These are phyloP conservation scores for Paraleonurus japonicus DNA, from an alignment of 257 asterid species.

Conservation along the genomic window DNA sequence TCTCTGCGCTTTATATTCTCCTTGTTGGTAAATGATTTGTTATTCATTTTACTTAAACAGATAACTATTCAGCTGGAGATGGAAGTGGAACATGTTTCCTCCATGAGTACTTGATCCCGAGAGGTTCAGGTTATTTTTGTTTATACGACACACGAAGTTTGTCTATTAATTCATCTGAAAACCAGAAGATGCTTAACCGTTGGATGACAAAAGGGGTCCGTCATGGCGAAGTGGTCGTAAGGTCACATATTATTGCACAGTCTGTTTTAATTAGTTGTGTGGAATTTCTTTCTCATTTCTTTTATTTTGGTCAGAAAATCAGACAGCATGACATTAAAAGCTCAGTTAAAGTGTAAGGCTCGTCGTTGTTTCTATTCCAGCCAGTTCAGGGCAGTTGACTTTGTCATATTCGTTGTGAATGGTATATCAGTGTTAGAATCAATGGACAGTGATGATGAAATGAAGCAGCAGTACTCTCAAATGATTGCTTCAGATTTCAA, in stretches of 20 bases:
- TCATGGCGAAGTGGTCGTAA: conserved; percentile 58
- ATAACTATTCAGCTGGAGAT: conserved; percentile 41
- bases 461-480: conserved; percentile 34
- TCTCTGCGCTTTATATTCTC: not conserved
- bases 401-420: conserved; percentile 71
- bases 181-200: conserved; percentile 34
- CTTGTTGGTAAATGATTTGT: not conserved
- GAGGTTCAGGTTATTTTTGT: conserved; percentile 55
- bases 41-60: conserved; percentile 29
- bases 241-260: conserved; percentile 37
- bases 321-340: conserved; percentile 37
- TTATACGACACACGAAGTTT: conserved; percentile 72
- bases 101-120: conserved; percentile 64
- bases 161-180: conserved; percentile 47
- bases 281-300: not conserved
- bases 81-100: conserved; percentile 79
- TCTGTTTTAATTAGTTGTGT: not conserved
- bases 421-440: conserved; percentile 67
- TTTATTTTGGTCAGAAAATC: conserved; percentile 50
- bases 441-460: conserved; percentile 42
- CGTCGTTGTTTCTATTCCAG: conserved; percentile 22
- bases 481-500: conserved; percentile 46
- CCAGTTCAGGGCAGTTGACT: conserved; percentile 44
- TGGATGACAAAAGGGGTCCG: conserved; percentile 79
- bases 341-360: conserved; percentile 42